Conservation (phyloP, 2,329 filamentous ascomycete genomes). For the Epichloe coenophiala region DNA sequence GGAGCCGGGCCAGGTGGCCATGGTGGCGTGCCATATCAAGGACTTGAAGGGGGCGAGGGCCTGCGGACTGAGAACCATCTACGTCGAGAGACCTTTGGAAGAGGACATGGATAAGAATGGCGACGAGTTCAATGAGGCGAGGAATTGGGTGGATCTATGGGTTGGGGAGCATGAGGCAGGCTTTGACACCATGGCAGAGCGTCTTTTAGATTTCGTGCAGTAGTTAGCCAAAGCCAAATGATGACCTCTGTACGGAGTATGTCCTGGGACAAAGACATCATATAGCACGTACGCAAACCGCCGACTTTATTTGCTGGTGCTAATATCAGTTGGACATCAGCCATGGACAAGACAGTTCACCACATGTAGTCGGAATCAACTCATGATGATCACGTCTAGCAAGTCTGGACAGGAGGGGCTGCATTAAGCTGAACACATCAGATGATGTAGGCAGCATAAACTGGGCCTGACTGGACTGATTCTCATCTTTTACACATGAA, state of each 20-base stretch:
- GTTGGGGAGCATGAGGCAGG: slow-evolving; percentile 19
- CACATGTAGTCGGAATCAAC: no score
- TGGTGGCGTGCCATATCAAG: slow-evolving; percentile 64
- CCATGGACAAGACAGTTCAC: no score
- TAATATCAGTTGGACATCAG: no score
- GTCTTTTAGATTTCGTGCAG: slow-evolving; percentile 11
- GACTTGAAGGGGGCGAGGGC: slow-evolving; percentile 55
- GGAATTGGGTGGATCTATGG: slow-evolving; percentile 28
- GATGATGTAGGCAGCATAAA: no score
- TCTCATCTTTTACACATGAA: no score
- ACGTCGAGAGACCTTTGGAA: slow-evolving; percentile 55
- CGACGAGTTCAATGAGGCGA: slow-evolving; percentile 36
- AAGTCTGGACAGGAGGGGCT: no score
- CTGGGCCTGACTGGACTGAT: no score
- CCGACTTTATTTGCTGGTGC: no score
- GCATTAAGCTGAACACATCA: no score
- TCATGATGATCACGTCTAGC: no score
- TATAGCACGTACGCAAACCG: no score
- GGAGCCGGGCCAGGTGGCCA: slow-evolving; percentile 47
- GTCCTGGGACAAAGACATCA: not conserved
- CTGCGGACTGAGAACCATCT: slow-evolving; percentile 56
- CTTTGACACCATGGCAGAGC: slow-evolving; percentile 16
- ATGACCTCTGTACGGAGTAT: not conserved
- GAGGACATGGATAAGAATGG: slow-evolving; percentile 44
- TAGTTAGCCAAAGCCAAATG: not conserved